Percentiles rank a stretch among this genome's conserved stretches.
Conservation (phyloP, 495 filamentous ascomycete species). For the Penicillium atrosanguineum region DNA sequence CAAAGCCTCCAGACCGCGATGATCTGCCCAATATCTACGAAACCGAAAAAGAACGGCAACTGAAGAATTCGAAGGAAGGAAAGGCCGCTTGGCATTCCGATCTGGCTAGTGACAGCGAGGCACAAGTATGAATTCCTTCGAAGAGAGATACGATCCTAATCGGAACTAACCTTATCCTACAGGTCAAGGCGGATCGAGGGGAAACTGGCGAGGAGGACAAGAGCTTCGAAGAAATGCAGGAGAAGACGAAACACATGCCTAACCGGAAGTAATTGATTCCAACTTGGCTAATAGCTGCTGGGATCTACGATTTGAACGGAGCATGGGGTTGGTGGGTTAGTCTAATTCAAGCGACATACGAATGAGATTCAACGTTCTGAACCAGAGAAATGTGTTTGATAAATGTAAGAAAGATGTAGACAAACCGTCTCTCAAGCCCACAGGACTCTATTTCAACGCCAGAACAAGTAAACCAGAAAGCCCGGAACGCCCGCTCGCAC, state of each 20-base stretch:
- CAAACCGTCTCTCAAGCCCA: not conserved
- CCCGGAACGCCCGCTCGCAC: conserved; percentile 26
- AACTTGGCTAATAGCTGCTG: not conserved
- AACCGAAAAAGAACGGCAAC: conserved; percentile 66
- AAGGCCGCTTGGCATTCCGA: conserved; percentile 79
- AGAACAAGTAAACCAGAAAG: conserved; percentile 9
- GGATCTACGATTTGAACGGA: too few relatives aligned
- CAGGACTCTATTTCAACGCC: conserved; percentile 13
- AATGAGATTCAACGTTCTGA: not conserved
- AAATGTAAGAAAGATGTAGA: not conserved
- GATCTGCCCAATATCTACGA: conserved; percentile 53
- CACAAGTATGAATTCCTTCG: conserved; percentile 52
- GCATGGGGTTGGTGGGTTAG: too few relatives aligned
- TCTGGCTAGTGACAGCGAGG: conserved; percentile 77
- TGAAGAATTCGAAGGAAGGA: conserved; percentile 69
- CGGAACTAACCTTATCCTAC: not conserved
- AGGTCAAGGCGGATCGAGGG: conserved; percentile 65
- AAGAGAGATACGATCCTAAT: not conserved
- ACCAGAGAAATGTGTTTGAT: not conserved
- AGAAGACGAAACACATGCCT: conserved; percentile 43
- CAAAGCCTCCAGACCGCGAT: conserved; percentile 34
- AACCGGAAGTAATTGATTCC: conserved; percentile 15
- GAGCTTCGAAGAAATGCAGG: conserved; percentile 51
- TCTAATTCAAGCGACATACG: not conserved
- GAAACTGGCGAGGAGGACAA: conserved; percentile 45